Percentiles rank a stretch among this genome's conserved stretches.
These are phyloP conservation scores for Volvox africanus DNA, from an alignment of 139 green algal genomes.

Conservation along the genomic window DNA sequence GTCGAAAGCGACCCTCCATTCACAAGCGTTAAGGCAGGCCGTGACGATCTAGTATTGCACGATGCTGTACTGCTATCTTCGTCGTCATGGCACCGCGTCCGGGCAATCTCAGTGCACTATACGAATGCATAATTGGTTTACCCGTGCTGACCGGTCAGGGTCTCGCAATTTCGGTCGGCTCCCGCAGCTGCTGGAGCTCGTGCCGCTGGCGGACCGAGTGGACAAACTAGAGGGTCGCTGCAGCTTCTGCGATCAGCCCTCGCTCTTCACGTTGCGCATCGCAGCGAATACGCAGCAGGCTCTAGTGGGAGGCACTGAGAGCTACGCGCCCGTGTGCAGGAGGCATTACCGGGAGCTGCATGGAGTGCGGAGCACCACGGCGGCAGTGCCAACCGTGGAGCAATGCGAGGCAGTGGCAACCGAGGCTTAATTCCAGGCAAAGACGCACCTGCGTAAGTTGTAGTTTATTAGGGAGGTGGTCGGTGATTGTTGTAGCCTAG, in stretches of 20 bases:
- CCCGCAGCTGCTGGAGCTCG: constrained; percentile 52
- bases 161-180: too few species aligned
- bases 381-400: background rate
- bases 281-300: constrained; percentile 66
- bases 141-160: too few species aligned
- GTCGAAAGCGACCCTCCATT: too few species aligned
- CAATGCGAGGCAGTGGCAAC: constrained; percentile 13
- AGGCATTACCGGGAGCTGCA: constrained; percentile 72
- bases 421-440: background rate
- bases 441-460: too few species aligned
- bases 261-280: constrained; percentile 83
- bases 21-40: too few species aligned
- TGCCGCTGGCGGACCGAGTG: constrained; percentile 84
- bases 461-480: too few species aligned
- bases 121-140: too few species aligned
- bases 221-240: constrained; percentile 81
- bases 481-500: too few species aligned
- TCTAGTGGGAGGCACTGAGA: constrained; percentile 87
- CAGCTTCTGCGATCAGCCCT: constrained; percentile 68
- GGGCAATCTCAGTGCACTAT: too few species aligned
- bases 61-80: too few species aligned
- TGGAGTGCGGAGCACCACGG: background rate
- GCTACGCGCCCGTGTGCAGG: constrained; percentile 86
- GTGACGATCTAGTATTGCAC: too few species aligned
- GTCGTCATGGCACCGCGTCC: too few species aligned